Percentiles rank a stretch among this genome's conserved stretches.
phyloP scores from a whole-genome alignment of 805 yeast species.

The Lipomyces japonicus region DNA sequence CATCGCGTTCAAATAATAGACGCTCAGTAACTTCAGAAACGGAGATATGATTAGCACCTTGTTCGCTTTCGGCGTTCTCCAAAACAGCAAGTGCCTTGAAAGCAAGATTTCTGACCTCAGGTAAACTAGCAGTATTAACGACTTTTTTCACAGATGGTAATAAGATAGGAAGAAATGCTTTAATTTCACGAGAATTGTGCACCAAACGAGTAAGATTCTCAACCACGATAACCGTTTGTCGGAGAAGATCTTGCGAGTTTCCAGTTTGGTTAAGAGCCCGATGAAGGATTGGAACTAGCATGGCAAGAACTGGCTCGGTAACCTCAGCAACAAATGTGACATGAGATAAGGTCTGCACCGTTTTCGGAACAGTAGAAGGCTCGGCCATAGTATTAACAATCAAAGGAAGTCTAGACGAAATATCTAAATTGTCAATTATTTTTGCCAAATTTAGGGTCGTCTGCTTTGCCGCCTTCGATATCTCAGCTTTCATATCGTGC shows the following conservation, averaged over 20 bases:
- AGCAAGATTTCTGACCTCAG: constrained; percentile 94
- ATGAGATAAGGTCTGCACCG: constrained; percentile 82
- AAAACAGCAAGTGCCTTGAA: constrained; percentile 78
- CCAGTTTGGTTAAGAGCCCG: constrained; percentile 71
- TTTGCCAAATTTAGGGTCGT: constrained; percentile 68
- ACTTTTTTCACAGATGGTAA: constrained; percentile 91
- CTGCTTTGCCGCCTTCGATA: constrained; percentile 77
- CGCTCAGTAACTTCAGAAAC: constrained; percentile 33
- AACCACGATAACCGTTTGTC: constrained; percentile 93
- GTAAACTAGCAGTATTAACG: constrained; percentile 82
- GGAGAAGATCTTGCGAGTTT: constrained; percentile 90
- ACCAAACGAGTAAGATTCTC: constrained; percentile 95
- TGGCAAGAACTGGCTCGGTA: constrained; percentile 88
- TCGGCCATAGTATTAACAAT: constrained; percentile 87
- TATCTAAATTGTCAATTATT: constrained; percentile 87
- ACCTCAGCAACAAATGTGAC: constrained; percentile 98
- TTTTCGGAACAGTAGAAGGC: constrained; percentile 81
- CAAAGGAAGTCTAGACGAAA: constrained; percentile 75
- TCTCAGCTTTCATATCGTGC: constrained; percentile 94
- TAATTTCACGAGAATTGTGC: constrained; percentile 88
- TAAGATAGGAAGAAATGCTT: constrained; percentile 75
- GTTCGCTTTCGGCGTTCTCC: constrained; percentile 71
- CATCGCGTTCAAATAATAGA: constrained; percentile 39
- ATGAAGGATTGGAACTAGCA: constrained; percentile 86
- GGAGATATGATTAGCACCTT: constrained; percentile 69